phyloP scores from a whole-genome alignment of 2,329 filamentous ascomycete species.

The Mycosphaerella arachidis region DNA sequence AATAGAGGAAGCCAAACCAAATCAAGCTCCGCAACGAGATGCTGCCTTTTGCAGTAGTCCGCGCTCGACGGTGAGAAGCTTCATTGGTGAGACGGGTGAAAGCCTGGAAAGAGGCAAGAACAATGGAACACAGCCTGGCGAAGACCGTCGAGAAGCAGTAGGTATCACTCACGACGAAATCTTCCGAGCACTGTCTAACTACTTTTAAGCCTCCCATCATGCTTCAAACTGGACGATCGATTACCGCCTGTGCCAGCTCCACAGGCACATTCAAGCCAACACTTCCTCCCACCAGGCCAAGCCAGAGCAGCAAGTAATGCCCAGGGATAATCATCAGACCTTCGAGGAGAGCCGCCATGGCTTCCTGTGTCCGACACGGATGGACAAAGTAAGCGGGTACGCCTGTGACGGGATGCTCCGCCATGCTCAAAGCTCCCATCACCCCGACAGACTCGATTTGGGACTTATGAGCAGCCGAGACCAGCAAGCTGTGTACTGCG shows the following conservation, averaged over 20 bases:
- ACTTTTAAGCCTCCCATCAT: constrained; percentile 17
- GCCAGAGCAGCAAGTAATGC: constrained; percentile 80
- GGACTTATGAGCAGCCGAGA: constrained; percentile 31
- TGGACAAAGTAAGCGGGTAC: constrained; percentile 84
- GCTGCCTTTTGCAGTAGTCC: too few relatives aligned
- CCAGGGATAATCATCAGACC: constrained; percentile 40
- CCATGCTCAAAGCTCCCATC: constrained; percentile 28
- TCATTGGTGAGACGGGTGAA: too few relatives aligned
- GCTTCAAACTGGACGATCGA: background rate
- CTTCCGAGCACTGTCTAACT: constrained; percentile 12
- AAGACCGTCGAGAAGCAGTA: background rate
- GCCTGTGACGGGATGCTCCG: constrained; percentile 76
- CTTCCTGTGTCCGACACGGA: constrained; percentile 81
- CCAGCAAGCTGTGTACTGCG: constrained; percentile 35
- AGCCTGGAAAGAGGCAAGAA: background rate
- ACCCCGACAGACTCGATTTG: constrained; percentile 36
- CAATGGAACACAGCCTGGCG: background rate
- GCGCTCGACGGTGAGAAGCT: too few relatives aligned
- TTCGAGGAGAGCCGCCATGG: constrained; percentile 56
- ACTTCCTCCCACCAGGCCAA: constrained; percentile 77
- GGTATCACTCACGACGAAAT: constrained; percentile 1
- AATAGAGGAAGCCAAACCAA: too few relatives aligned
- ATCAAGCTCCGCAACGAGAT: background rate
- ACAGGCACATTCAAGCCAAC: constrained; percentile 59
- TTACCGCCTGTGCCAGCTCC: constrained; percentile 14